These are phyloP conservation scores for Cichorium intybus DNA, from an alignment of 140 eudicot species.

Conservation along the genomic window DNA sequence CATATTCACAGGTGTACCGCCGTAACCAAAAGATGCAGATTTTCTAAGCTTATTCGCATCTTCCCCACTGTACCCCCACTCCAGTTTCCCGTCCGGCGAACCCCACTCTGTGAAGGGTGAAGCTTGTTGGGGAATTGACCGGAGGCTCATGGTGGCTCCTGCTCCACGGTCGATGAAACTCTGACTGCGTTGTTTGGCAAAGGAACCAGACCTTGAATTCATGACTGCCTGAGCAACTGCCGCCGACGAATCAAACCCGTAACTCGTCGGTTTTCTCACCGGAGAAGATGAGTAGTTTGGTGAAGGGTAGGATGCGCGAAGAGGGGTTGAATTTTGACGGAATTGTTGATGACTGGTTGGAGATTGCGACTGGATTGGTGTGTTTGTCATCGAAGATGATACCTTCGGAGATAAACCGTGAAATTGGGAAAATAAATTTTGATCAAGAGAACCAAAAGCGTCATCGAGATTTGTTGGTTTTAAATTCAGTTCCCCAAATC, in stretches of 20 bases:
- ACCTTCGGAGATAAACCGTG: conserved; percentile 35
- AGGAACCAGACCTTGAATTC: conserved; percentile 75
- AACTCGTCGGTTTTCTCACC: conserved; percentile 32
- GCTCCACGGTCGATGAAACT: conserved; percentile 69
- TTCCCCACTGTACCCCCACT: conserved; percentile 77
- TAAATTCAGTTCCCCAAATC: conserved; percentile 39
- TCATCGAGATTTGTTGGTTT: conserved; percentile 62
- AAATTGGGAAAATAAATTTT: conserved; percentile 34
- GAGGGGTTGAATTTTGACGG: conserved; percentile 50
- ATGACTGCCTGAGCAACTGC: conserved; percentile 77
- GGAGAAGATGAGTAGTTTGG: conserved; percentile 62
- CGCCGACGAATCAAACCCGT: conserved; percentile 69
- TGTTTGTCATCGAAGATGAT: conserved; percentile 14
- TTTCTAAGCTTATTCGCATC: conserved; percentile 71
- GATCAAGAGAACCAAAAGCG: conserved; percentile 47
- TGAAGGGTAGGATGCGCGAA: conserved; percentile 57
- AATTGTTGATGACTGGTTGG: conserved; percentile 41
- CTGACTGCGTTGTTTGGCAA: conserved; percentile 72
- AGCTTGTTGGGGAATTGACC: conserved; percentile 28
- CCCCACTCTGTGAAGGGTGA: conserved; percentile 66
- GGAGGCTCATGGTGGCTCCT: conserved; percentile 21
- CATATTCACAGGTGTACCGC: conserved; percentile 35
- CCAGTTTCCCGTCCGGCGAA: conserved; percentile 73
- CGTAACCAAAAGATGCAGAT: conserved; percentile 72
- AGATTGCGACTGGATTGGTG: conserved; percentile 43